Evolutionary conservation across 2,329 filamentous ascomycete genomes (phyloP).

Genomic region (Hymenoscyphus linearis): DNA sequence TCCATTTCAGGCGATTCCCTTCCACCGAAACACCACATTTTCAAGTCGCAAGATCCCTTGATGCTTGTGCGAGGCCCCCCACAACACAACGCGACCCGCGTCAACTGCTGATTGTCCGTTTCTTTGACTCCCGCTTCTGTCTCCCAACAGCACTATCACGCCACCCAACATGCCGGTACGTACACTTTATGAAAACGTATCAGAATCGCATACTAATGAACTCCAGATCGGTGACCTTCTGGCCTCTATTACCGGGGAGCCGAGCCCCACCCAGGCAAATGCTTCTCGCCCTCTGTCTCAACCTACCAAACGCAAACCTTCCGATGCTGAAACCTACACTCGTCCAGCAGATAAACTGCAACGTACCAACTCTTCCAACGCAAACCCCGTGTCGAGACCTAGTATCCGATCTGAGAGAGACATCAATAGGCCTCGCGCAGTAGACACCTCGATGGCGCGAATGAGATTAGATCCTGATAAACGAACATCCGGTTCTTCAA

Average conservation of each 20-base stretch:
- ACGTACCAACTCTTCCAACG: slow-evolving; percentile 28
- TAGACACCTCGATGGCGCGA: slow-evolving; percentile 20
- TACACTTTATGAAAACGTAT: not conserved
- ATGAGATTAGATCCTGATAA: slow-evolving; percentile 15
- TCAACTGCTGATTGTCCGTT: slow-evolving; percentile 10
- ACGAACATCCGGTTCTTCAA: slow-evolving; percentile 7
- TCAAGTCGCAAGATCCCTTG: slow-evolving; percentile 1
- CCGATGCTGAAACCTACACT: slow-evolving; percentile 43
- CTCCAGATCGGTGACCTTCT: slow-evolving; percentile 51
- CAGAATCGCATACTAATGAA: not conserved
- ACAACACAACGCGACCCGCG: slow-evolving; percentile 19
- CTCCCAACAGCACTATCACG: slow-evolving; percentile 3
- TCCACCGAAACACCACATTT: not conserved
- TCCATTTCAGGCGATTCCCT: not conserved
- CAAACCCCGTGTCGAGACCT: slow-evolving; percentile 10
- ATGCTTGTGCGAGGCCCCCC: slow-evolving; percentile 11
- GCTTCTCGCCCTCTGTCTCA: slow-evolving; percentile 26
- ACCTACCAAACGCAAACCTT: slow-evolving; percentile 50
- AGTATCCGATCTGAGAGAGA: slow-evolving; percentile 17
- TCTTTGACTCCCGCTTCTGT: not conserved
- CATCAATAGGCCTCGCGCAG: slow-evolving; percentile 13
- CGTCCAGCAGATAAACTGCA: slow-evolving; percentile 39
- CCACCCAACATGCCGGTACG: slow-evolving; percentile 26
- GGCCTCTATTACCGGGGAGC: slow-evolving; percentile 55
- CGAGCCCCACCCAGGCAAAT: slow-evolving; percentile 32